Base-by-base conservation (phyloP, 352 stramenopile species). In the Globisporangium viniferum region DNA sequence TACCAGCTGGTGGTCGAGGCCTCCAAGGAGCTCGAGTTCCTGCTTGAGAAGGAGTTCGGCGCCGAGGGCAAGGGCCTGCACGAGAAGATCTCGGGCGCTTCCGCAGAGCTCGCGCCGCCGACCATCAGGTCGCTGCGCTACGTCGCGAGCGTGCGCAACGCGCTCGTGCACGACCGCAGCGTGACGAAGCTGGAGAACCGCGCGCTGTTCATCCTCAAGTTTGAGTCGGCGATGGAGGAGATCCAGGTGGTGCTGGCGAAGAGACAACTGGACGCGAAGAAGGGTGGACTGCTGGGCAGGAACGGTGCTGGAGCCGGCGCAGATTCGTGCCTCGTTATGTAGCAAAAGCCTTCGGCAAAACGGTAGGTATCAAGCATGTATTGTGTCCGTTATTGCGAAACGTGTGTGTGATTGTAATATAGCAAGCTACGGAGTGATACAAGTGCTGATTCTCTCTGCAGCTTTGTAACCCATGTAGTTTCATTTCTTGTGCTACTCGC, bases 1-100 rank as follows among this genome's bases (percentile, higher is more conserved):
- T 93, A 89, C 54, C 84, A 96, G 68, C 76, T 96, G 22, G 86
- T 79, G 31, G 93, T 94, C 70, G 87, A 93, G 73, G 71, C 80
- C 22, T 90, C 84, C 67, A 94, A 96, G 69, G 84, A 94, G 69
- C 72, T 94, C 12, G 88, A 96, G 72, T 77, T 80, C 62, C 51
- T 86, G 27, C 76, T 96, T 22, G 80, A 84, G 70, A 71, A 61
- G 14, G 72, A 93, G 59, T 92, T 94, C 59, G 72, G 74, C n/a
- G 86, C 84, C 9, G 69, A 80, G 27, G 88, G 88, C 59, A 79
- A 80, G 39, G 88, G 88, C 0, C 72, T 95, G 46, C 88, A 95
- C 72, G 88, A 95, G 66, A 89, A 78, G 53, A 79, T 91, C 36
- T 85, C 81, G 29, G 80, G 75, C 5, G 74, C 85, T 4, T 68